Conservation (phyloP, 805 yeast species). For the Debaryomyces castellii region DNA sequence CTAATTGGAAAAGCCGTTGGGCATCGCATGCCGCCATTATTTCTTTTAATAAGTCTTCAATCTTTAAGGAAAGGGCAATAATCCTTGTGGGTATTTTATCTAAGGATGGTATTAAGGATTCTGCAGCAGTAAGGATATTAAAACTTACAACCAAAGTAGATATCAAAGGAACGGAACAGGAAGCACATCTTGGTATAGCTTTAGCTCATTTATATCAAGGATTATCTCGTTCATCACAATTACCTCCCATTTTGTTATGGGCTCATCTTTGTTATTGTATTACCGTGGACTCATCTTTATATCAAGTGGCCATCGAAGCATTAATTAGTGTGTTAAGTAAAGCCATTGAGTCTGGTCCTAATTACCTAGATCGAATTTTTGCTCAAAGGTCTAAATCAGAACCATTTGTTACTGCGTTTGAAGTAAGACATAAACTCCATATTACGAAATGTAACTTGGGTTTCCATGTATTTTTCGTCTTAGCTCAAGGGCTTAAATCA, state of each 20-base stretch:
- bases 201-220: conserved; percentile 51
- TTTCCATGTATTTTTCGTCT: conserved; percentile 44
- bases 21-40: conserved; percentile 62
- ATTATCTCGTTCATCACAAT: conserved; percentile 42
- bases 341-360: conserved; percentile 18
- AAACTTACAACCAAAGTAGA: conserved; percentile 23
- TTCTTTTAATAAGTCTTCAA: conserved; percentile 54
- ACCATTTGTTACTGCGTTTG: conserved; percentile 41
- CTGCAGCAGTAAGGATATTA: conserved; percentile 36
- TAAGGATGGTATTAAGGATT: conserved; percentile 60
- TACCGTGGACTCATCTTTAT: conserved; percentile 26
- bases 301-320: conserved; percentile 33
- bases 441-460: conserved; percentile 51
- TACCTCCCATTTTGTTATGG: conserved; percentile 54
- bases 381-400: conserved; percentile 39
- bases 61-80: conserved; percentile 66
- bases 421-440: conserved; percentile 35
- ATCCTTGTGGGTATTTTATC: conserved; percentile 70
- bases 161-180: conserved; percentile 24
- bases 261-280: conserved; percentile 31
- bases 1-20: conserved; percentile 66
- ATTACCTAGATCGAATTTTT: conserved; percentile 26
- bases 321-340: conserved; percentile 27
- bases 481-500: conserved; percentile 57
- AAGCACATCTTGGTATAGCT: conserved; percentile 43